Base-by-base conservation (phyloP, 768 basidiomycete genomes). In the Termitomyces sp. region DNA sequence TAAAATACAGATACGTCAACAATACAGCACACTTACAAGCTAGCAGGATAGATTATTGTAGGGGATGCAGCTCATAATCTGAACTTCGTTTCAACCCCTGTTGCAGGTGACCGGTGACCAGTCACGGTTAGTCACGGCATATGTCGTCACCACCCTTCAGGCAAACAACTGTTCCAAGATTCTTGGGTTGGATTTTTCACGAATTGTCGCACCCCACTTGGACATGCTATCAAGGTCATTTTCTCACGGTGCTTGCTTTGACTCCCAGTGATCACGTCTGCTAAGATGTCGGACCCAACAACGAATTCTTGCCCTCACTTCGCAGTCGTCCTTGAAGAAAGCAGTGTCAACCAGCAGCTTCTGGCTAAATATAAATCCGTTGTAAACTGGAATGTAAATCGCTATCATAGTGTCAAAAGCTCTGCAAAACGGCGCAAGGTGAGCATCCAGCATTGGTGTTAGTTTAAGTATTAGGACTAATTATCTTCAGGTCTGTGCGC, bases 371-470 rank as follows among this genome's bases (percentile, higher is more conserved):
- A 81, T 67, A 79, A 74, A 60, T 72, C 74, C 2, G 79, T 82
- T 10, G 71, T 85, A 18, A 70, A 74, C 1, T 89, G 87, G 87
- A 74, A 78, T 54, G 74, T 79, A 2, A 71, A 72, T 35, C 73
- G 79, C 9, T 66, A 71, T 0, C 78, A 85, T 50, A 73, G 75
- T n/a, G 71, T 76, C 0, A 71, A 71, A 44, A 74, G 80, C 30
- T 72, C 82, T 8, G 69, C 76, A 11, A 90, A 90, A 66, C 79
- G 87, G 43, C 74, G 86, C 62, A 88, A 85, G 79, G 89, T 88
- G 43, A 43, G 80, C 65, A 32, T 14, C 10, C 24, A 26, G 38
- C 36, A 40, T 40, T 38, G 9, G 10, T 20, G 26, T 41, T n/a
- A n/a, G n/a, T 28, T 6, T 30, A 30, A 30, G 24, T 16, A 30